Evolutionary conservation across 1,284 basidiomycete species (phyloP), one percentile per base, ranked within the genome.

Genomic region (Heimioporus retisporus): DNA sequence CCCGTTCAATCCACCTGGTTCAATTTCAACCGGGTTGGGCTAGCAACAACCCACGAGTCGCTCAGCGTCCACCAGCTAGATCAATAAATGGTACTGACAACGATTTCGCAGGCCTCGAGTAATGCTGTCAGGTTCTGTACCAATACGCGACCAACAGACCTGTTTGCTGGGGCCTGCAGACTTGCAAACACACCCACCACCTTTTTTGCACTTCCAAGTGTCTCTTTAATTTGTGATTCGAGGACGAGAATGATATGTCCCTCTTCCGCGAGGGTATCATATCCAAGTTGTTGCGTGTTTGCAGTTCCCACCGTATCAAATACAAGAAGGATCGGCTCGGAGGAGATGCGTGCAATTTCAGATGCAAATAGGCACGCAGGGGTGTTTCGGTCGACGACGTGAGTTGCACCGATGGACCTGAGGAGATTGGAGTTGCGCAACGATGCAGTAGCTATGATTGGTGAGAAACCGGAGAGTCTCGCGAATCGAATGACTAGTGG

Each of bases 341-440:
- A 55, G 19, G 70, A 71, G 18, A 73, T 68, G 40, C 43, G 61
- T 1, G 65, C 44, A 19, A 74, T 63, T 35, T 70, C 64, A 16
- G 68, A 55, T 4, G 61, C 44, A 31, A 77, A 59, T 2, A 64
- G 66, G 21, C 65, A 59, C 1, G 42, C 13, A 6, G 71, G 31
- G 23, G 40, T 58, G 48, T 72, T 69, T 25, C 78, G 78, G 56
- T 79, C 74, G 65, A 82, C 70, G 46, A 77, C 68, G 35, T 77
- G 77, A n/a, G n/a, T n/a, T n/a, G n/a, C n/a, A n/a, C n/a, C n/a
- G n/a, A n/a, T n/a, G n/a, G n/a, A n/a, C n/a, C n/a, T n/a, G n/a
- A n/a, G n/a, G n/a, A n/a, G n/a, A n/a, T n/a, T n/a, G n/a, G n/a
- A n/a, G n/a, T n/a, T n/a, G n/a, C n/a, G n/a, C n/a, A n/a, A n/a